Base-by-base conservation (phyloP, 1,139 yeast species). In the Kodamaea suecica region DNA sequence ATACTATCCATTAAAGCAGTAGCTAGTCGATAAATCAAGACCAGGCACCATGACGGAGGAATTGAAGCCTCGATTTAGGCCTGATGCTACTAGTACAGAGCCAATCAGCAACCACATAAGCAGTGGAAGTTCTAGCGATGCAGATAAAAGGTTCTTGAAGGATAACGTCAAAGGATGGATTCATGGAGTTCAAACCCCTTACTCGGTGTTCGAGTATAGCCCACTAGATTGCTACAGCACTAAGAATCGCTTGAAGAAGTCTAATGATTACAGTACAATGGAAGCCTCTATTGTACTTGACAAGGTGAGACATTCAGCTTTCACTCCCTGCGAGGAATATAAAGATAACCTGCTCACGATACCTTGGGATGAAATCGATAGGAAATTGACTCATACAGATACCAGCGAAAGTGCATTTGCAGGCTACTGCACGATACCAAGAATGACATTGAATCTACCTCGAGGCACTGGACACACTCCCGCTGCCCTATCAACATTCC, bases 371-470 rank as follows among this genome's bases (percentile, higher is more conserved):
- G 21, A 16, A 17, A 29, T 30, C 17, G 44, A 39, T 26, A 41
- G 38, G 33, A 30, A 42, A 36, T 17, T 49, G 17, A 15, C 48
- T 39, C 29, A 38, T 30, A 34, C 40, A 27, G 44, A 50, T 35
- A 43, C 49, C 30, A 36, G 44, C 27, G 35, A 50, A 33, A 48
- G 55, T 38, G 49, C 55, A 12, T 63, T 63, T 40, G 50, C 65
- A 2, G 68, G 66, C 1, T 60, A 57, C 39, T 55, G 48, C 35
- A 48, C 59, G 3, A 40, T 63, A 3, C 71, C 71, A 5, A 48
- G 52, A 32, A 40, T 56, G 2, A 46, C 62, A 1, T 35, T 61
- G 13, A 61, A 59, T 38, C 38, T 52, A 2, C 63, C 63, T 12
- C 12, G 26, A 7, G 23, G 29, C 30, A 28, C n/a, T 16, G 21